Conservation (phyloP, 75 land plant species). For the Sequoia sempervirens region DNA sequence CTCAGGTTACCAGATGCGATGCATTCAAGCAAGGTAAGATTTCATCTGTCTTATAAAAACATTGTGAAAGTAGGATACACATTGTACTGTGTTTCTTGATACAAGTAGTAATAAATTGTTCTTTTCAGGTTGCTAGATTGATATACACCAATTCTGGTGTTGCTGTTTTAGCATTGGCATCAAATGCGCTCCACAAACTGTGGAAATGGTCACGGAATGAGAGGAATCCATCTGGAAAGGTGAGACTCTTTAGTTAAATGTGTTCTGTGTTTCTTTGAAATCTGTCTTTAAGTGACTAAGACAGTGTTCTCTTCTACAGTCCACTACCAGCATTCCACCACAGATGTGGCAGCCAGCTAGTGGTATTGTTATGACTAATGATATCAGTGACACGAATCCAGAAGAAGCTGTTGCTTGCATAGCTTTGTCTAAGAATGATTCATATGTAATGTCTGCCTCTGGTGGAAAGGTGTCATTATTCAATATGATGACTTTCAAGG, state of each 20-base stretch:
- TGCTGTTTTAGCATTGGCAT: slow-evolving; percentile 56
- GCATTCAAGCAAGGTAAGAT: slow-evolving; percentile 40
- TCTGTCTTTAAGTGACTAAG: not conserved
- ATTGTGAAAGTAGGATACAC: slow-evolving; percentile 25
- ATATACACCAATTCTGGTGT: slow-evolving; percentile 68
- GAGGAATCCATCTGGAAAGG: slow-evolving; percentile 39
- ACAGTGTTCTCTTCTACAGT: slow-evolving; percentile 25
- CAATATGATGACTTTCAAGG: slow-evolving; percentile 84
- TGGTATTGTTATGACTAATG: slow-evolving; percentile 74
- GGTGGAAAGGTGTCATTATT: slow-evolving; percentile 74
- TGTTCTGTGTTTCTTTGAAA: not conserved
- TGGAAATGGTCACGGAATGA: slow-evolving; percentile 74
- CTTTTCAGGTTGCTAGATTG: slow-evolving; percentile 37
- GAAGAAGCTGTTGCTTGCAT: slow-evolving; percentile 69
- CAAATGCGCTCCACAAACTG: slow-evolving; percentile 66
- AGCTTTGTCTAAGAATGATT: slow-evolving; percentile 80
- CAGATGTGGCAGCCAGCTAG: slow-evolving; percentile 72
- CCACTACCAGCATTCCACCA: slow-evolving; percentile 50
- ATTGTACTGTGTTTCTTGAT: not conserved
- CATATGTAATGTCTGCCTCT: slow-evolving; percentile 82
- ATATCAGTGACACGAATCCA: slow-evolving; percentile 50
- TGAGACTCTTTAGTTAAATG: not conserved
- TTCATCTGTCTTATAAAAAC: not conserved
- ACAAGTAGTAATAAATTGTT: not conserved
- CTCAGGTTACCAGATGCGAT: slow-evolving; percentile 53